Base-by-base conservation (phyloP, 352 stramenopile species). In the Thraustochytrium striatum region DNA sequence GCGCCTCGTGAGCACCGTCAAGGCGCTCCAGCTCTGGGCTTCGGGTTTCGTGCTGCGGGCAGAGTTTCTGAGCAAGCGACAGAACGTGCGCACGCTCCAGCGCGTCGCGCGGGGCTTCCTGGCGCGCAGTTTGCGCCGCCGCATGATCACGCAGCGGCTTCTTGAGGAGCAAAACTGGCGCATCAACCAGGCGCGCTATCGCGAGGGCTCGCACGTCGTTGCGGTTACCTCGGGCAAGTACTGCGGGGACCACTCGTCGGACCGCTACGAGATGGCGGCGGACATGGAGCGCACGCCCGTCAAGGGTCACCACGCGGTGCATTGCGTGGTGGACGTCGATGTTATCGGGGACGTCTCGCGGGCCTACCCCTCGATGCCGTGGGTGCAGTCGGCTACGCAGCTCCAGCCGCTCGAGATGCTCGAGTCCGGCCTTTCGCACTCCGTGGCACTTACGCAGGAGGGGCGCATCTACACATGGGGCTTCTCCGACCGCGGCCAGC, bases 401-500 rank as follows among this genome's bases (percentile, higher is more conserved):
- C 53, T 85, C 9, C 78, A n/a, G n/a, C n/a, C n/a, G n/a, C n/a
- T n/a, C n/a, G n/a, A n/a, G n/a, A n/a, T n/a, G n/a, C n/a, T n/a
- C n/a, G n/a, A n/a, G n/a, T n/a, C n/a, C n/a, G 80, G 83, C 13
- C 82, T 78, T 53, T 57, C 57, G 13, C 79, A 84, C 75, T 78
- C 55, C 30, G 38, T 84, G 41, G 82, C 68, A 13, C 58, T 83
- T 1, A 61, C 72, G 3, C 38, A 57, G 28, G 19, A 65, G 35
- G 83, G 83, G 35, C 55, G 57, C 25, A 53, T 83, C 39, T 86
- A 81, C 72, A 30, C 78, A 32, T 78, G 58, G 41, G 83, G 83
- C 50, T 80, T 83, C 41, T 83, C 83, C 65, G 83, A 85, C 61
- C 59, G 80, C 28, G 83, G 83, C 38, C 83, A 86, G 72, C 62